Conservation (phyloP, 495 filamentous ascomycete genomes). For the Aspergillus sclerotiicarbonarius region DNA sequence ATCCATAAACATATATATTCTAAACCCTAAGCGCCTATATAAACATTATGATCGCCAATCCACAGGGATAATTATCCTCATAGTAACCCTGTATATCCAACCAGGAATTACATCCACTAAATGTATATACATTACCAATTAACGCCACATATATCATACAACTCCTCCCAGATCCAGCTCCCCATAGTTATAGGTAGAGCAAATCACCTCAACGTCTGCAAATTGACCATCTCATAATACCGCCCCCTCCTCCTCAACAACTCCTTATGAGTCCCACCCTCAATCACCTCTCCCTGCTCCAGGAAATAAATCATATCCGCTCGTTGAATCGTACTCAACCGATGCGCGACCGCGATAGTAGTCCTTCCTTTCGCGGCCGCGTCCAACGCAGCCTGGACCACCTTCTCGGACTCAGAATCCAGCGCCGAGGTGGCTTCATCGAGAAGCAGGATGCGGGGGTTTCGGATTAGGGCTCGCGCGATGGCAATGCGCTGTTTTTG, state of each 20-base stretch:
- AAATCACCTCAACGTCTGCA: slow-evolving; percentile 62
- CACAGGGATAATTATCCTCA: too few relatives aligned
- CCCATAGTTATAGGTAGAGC: too few relatives aligned
- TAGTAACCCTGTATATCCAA: too few relatives aligned
- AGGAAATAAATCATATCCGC: slow-evolving; percentile 83
- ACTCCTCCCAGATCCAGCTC: background rate
- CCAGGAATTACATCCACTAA: too few relatives aligned
- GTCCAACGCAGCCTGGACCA: slow-evolving; percentile 81
- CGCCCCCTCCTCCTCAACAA: slow-evolving; percentile 62
- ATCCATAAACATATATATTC: too few relatives aligned
- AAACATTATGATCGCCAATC: too few relatives aligned
- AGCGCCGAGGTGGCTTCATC: slow-evolving; percentile 83
- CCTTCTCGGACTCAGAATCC: slow-evolving; percentile 76
- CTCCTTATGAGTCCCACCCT: slow-evolving; percentile 68
- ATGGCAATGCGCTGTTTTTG: slow-evolving; percentile 83
- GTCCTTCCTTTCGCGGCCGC: slow-evolving; percentile 69
- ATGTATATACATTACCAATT: too few relatives aligned
- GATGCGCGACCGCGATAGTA: slow-evolving; percentile 78
- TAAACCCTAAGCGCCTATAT: too few relatives aligned
- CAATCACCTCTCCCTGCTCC: slow-evolving; percentile 68
- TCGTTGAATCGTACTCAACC: slow-evolving; percentile 75
- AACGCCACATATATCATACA: background rate
- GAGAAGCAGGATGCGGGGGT: slow-evolving; percentile 68
- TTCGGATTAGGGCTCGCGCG: slow-evolving; percentile 70
- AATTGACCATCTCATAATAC: slow-evolving; percentile 72